These are phyloP conservation scores for Euphrasia arctica DNA, from an alignment of 305 asterid species.

Conservation along the genomic window DNA sequence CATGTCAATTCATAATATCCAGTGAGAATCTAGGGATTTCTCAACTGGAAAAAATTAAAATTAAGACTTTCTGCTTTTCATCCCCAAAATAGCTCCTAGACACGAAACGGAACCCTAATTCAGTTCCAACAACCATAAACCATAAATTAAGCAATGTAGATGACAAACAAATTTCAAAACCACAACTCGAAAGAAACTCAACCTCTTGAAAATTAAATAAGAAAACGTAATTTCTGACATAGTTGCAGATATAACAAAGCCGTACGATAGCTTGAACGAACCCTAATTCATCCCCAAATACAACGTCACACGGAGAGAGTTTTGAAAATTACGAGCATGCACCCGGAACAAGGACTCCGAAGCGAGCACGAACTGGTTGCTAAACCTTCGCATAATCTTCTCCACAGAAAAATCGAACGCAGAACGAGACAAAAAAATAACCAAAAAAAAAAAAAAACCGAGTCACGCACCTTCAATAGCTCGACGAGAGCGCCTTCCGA, in stretches of 20 bases:
- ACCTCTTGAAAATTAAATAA: not conserved
- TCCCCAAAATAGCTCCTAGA: slow-evolving; percentile 6
- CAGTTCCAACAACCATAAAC: slow-evolving; percentile 23
- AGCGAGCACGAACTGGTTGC: slow-evolving; percentile 14
- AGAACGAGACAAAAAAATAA: not conserved
- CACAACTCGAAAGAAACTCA: slow-evolving; percentile 18
- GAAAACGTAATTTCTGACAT: slow-evolving; percentile 18
- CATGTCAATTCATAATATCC: not conserved
- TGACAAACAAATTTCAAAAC: slow-evolving; percentile 7
- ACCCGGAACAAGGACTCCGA: slow-evolving; percentile 28
- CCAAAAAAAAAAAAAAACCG: not conserved
- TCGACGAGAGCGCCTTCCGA: slow-evolving; percentile 76
- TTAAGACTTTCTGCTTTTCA: not conserved
- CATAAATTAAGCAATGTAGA: slow-evolving; percentile 24
- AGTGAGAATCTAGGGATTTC: not conserved
- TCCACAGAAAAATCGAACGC: slow-evolving; percentile 11
- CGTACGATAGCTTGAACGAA: slow-evolving; percentile 24
- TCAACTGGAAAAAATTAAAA: not conserved
- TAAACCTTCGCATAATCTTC: slow-evolving; percentile 14
- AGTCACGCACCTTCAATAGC: slow-evolving; percentile 60
- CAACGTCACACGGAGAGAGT: slow-evolving; percentile 11
- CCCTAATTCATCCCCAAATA: slow-evolving; percentile 39
- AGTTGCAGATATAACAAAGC: slow-evolving; percentile 17
- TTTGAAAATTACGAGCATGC: slow-evolving; percentile 38
- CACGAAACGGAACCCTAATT: slow-evolving; percentile 32